Conservation (phyloP, 352 stramenopile species). For the Globisporangium carolinianum region DNA sequence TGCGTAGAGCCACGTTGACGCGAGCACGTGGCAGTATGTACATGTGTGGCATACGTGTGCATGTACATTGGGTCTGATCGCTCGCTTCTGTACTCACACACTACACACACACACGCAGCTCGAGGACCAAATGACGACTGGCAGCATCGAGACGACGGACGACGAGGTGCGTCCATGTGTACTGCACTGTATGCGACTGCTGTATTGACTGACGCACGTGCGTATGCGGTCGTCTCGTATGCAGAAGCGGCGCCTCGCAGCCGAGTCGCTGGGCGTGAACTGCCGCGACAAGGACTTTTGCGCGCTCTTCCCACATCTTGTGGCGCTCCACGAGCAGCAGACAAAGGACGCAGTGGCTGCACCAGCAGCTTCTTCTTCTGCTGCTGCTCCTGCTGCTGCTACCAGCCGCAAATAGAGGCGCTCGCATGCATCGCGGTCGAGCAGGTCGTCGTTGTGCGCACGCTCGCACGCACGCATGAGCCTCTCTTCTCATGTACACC, state of each 20-base stretch:
- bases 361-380: background rate
- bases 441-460: too few relatives aligned
- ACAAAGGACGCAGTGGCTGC: background rate
- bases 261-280: constrained; percentile 66
- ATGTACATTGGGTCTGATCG: too few relatives aligned
- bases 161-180: constrained; percentile 34
- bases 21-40: too few relatives aligned
- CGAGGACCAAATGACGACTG: constrained; percentile 79
- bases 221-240: background rate
- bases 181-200: background rate
- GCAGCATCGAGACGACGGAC: constrained; percentile 74
- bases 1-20: background rate
- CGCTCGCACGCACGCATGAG: too few relatives aligned
- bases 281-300: constrained; percentile 79
- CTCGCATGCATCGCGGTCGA: too few relatives aligned
- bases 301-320: constrained; percentile 80
- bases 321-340: constrained; percentile 35
- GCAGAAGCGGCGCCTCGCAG: constrained; percentile 69
- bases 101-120: constrained; percentile 16
- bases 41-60: background rate
- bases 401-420: background rate
- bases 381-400: background rate
- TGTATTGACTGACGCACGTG: background rate
- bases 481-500: too few relatives aligned
- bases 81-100: background rate